Conservation (phyloP, 768 basidiomycete species). For the Collybiopsis luxurians region DNA sequence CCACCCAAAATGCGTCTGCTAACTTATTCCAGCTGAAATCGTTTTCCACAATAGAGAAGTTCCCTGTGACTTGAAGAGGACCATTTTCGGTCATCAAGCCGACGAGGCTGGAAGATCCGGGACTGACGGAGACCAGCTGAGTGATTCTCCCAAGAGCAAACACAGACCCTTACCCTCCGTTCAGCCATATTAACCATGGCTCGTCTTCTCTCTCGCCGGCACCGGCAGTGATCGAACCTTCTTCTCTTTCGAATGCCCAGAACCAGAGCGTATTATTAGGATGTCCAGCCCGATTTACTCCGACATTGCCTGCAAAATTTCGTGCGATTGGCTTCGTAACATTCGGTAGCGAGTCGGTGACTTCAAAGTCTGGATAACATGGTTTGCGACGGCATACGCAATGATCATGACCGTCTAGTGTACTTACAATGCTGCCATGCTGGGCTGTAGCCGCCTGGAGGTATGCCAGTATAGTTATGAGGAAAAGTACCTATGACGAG, state of each 20-base stretch:
- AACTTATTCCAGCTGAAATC: conserved; percentile 14
- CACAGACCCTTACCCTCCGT: conserved; percentile 54
- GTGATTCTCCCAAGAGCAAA: not conserved
- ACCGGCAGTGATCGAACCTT: conserved; percentile 36
- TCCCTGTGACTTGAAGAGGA: conserved; percentile 5
- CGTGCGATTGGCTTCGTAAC: conserved; percentile 43
- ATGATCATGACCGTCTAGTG: not conserved
- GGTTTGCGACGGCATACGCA: not conserved
- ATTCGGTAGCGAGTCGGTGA: conserved; percentile 55
- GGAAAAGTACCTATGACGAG: conserved; percentile 30
- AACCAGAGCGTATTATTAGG: conserved; percentile 38
- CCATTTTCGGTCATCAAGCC: conserved; percentile 11
- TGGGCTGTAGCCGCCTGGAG: conserved; percentile 46
- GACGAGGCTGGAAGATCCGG: not conserved
- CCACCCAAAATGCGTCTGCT: conserved; percentile 13
- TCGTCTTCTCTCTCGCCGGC: conserved; percentile 26
- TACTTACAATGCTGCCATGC: conserved; percentile 62
- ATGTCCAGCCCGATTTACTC: conserved; percentile 55
- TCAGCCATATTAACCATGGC: conserved; percentile 76
- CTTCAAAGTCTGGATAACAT: conserved; percentile 51
- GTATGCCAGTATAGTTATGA: conserved; percentile 45
- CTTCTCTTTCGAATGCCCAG: conserved; percentile 34
- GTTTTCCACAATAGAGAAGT: conserved; percentile 10
- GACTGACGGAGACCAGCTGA: not conserved
- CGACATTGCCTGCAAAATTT: conserved; percentile 64